phyloP scores from a whole-genome alignment of 2,329 filamentous ascomycete species.

The Elsinoe batatas region DNA sequence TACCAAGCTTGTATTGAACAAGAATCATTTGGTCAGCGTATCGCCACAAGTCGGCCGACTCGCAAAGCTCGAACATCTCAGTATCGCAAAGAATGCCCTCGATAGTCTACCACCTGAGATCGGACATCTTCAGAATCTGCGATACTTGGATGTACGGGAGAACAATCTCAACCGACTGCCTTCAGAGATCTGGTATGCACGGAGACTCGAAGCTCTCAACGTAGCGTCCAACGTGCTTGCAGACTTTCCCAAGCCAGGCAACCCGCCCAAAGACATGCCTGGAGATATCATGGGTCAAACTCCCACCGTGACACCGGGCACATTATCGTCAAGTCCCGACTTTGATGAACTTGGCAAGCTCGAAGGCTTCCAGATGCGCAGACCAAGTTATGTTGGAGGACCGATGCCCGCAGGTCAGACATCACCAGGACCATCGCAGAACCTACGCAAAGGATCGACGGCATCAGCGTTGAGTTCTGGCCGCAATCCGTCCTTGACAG shows the following conservation, averaged over 20 bases:
- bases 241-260: constrained; percentile 72
- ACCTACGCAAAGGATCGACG: constrained; percentile 51
- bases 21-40: constrained; percentile 89
- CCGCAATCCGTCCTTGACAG: constrained; percentile 73
- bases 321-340: constrained; percentile 48
- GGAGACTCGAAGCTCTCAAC: constrained; percentile 82
- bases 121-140: constrained; percentile 74
- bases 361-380: constrained; percentile 54
- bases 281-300: constrained; percentile 33
- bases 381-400: constrained; percentile 77
- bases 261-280: constrained; percentile 44
- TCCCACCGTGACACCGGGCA: constrained; percentile 34
- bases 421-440: constrained; percentile 27
- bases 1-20: constrained; percentile 80
- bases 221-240: constrained; percentile 90
- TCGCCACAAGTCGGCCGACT: constrained; percentile 78
- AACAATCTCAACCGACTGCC: constrained; percentile 88
- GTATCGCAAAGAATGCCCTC: constrained; percentile 84
- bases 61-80: constrained; percentile 77
- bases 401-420: neutral
- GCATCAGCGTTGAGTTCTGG: constrained; percentile 62
- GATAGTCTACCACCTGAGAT: constrained; percentile 78
- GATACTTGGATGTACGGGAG: constrained; percentile 76
- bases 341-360: constrained; percentile 65
- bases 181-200: constrained; percentile 91